Conservation (phyloP, 2,329 filamentous ascomycete genomes). For the Phyllosticta citrichinensis region DNA sequence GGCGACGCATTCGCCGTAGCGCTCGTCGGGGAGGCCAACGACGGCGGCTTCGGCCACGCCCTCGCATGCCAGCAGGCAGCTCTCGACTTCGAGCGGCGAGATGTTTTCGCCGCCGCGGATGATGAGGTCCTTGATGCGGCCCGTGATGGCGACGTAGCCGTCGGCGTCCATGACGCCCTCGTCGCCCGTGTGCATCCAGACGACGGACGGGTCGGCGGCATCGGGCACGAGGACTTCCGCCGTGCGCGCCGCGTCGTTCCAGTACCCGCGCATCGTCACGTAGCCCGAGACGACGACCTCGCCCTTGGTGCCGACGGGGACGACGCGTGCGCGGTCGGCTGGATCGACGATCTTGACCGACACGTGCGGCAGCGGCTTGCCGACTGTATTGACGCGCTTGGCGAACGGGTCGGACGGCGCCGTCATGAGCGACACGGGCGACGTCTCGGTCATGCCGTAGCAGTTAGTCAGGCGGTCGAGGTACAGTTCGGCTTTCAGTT, state of each 20-base stretch:
- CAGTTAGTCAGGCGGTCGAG: conserved; percentile 80
- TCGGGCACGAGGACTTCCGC: conserved; percentile 55
- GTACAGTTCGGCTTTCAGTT: conserved; percentile 63
- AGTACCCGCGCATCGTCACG: conserved; percentile 85
- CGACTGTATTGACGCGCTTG: conserved; percentile 67
- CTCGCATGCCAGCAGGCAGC: conserved; percentile 66
- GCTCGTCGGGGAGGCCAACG: conserved; percentile 71
- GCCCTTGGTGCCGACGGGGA: conserved; percentile 59
- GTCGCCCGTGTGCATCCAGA: conserved; percentile 91
- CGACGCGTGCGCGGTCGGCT: conserved; percentile 44
- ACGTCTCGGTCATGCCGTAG: conserved; percentile 94
- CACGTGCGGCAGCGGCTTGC: conserved; percentile 76
- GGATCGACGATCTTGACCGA: conserved; percentile 66
- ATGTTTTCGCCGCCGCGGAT: conserved; percentile 95
- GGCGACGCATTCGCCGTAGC: conserved; percentile 77
- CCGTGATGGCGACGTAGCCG: conserved; percentile 82
- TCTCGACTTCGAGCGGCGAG: conserved; percentile 85
- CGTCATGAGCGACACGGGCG: conserved; percentile 68
- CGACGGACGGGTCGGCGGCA: conserved; percentile 35
- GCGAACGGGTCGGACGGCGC: conserved; percentile 62
- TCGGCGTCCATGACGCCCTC: conserved; percentile 76
- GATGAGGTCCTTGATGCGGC: conserved; percentile 89
- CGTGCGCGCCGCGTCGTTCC: conserved; percentile 61
- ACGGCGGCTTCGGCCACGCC: conserved; percentile 68
- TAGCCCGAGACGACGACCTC: conserved; percentile 82